Base-by-base conservation (phyloP, 2,329 filamentous ascomycete genomes). In the Pyrenophora tritici-repentis region DNA sequence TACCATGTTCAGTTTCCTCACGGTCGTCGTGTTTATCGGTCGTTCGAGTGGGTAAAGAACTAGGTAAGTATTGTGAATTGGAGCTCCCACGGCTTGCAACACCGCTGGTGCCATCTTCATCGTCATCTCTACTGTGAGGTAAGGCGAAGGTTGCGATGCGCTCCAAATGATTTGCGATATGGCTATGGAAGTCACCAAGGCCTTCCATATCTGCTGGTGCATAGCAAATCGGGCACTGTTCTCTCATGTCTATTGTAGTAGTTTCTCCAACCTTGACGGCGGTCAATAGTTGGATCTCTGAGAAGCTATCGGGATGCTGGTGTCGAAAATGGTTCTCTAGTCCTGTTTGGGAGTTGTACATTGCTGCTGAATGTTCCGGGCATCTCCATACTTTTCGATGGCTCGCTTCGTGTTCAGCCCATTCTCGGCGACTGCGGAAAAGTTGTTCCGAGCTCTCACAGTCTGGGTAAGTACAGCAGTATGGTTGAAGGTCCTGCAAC, bases 361-460 rank as follows among this genome's bases (percentile, higher is more conserved):
- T 50, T 1, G 71, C 67, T 13, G 44, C 47, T 1, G 59, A 59
- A 34, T 74, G 72, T 33, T 72, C 67, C 0, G 68, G 69, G 35
- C 72, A 74, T 44, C 72, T 62, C 70, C 70, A 73, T 0, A 61
- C 63, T 56, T 70, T 72, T 17, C 72, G 63, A 48, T 74, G 72
- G 20, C 56, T 63, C n/a, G 65, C 66, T 60, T 74, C 71, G 39
- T 74, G 72, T 24, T 73, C 70, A 6, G 56, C 54, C 72, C 72
- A 74, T 47, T 74, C 71, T 20, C 71, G 61, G 2, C 72, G 69
- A 47, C 69, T 73, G 6, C 70, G 67, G 32, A 73, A 73, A 6
- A 74, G 58, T 37, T 66, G 66, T 22, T 69, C 59, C 0, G 56
- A 48, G 9, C 47, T 55, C 13, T 65, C 53, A 36, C 72, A 74